These are phyloP conservation scores for Globisporangium nodosum DNA, from an alignment of 352 stramenopile genomes.

Conservation along the genomic window DNA sequence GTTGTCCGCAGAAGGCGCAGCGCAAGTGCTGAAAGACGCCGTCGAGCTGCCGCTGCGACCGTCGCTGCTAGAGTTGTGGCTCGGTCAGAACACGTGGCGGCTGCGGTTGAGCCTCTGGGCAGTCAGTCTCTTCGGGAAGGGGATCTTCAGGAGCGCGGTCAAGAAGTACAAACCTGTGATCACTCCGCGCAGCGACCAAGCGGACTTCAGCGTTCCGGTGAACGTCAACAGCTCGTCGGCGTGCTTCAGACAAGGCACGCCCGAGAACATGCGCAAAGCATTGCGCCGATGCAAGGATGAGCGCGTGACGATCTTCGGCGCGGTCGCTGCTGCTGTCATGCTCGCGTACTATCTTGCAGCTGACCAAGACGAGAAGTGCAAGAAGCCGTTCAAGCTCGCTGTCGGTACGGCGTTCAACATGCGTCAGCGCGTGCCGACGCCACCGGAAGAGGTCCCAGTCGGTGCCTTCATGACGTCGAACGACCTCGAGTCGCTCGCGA, in stretches of 20 bases:
- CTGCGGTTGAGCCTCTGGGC: constrained; percentile 15
- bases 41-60: constrained; percentile 15
- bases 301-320: constrained; percentile 28
- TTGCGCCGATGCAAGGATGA: constrained; percentile 33
- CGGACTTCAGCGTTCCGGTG: constrained; percentile 25
- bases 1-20: neutral
- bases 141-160: constrained; percentile 15
- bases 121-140: constrained; percentile 11
- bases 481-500: neutral
- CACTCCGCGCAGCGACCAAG: constrained; percentile 17
- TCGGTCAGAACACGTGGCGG: constrained; percentile 16
- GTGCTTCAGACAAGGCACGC: constrained; percentile 32
- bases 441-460: neutral
- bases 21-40: neutral
- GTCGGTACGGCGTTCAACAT: constrained; percentile 1
- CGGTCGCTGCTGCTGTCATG: constrained; percentile 20
- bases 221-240: constrained; percentile 23
- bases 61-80: constrained; percentile 26
- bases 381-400: neutral
- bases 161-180: constrained; percentile 8
- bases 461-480: neutral
- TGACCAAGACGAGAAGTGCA: neutral
- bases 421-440: neutral
- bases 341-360: neutral
- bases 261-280: constrained; percentile 25